Percentiles rank a stretch among this genome's conserved stretches.
phyloP scores from a whole-genome alignment of 768 basidiomycete species.

The Chalciporus piperatus region DNA sequence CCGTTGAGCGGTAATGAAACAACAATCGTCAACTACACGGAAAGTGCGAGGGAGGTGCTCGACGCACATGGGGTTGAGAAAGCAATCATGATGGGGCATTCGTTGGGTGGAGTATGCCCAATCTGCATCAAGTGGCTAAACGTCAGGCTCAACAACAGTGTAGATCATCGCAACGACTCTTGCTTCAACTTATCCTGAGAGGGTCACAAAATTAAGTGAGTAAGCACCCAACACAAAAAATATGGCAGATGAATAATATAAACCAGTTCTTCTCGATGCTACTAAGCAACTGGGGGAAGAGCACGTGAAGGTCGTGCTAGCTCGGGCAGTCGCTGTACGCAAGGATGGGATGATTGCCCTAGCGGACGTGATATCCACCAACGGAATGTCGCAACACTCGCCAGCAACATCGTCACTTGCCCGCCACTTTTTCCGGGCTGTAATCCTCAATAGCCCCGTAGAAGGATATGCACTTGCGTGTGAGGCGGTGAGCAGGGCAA shows the following conservation, averaged over 20 bases:
- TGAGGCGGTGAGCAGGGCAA: not conserved
- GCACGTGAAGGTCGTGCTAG: not conserved
- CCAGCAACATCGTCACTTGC: not conserved
- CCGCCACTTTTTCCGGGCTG: not conserved
- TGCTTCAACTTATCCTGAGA: not conserved
- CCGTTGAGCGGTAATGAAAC: slow-evolving; percentile 14
- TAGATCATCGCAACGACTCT: slow-evolving; percentile 1
- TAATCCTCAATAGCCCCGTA: not conserved
- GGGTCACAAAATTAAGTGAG: slow-evolving; percentile 3
- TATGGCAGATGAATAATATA: not conserved
- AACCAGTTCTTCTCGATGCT: not conserved
- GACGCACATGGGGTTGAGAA: slow-evolving; percentile 7
- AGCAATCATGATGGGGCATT: slow-evolving; percentile 6
- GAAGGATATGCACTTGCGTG: slow-evolving; percentile 3
- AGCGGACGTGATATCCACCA: not conserved
- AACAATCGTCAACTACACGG: slow-evolving; percentile 11
- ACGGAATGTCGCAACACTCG: slow-evolving; percentile 2
- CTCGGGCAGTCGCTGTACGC: slow-evolving; percentile 1
- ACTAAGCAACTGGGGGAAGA: not conserved
- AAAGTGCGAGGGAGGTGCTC: slow-evolving; percentile 10
- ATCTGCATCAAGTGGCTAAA: not conserved
- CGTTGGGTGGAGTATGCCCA: slow-evolving; percentile 5
- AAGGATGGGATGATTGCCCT: slow-evolving; percentile 9
- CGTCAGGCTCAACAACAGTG: not conserved
- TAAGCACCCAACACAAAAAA: not conserved